Evolutionary conservation across 2,329 filamentous ascomycete species (phyloP), one percentile per base, ranked within the genome.

Genomic region (Penicillium decumbens): DNA sequence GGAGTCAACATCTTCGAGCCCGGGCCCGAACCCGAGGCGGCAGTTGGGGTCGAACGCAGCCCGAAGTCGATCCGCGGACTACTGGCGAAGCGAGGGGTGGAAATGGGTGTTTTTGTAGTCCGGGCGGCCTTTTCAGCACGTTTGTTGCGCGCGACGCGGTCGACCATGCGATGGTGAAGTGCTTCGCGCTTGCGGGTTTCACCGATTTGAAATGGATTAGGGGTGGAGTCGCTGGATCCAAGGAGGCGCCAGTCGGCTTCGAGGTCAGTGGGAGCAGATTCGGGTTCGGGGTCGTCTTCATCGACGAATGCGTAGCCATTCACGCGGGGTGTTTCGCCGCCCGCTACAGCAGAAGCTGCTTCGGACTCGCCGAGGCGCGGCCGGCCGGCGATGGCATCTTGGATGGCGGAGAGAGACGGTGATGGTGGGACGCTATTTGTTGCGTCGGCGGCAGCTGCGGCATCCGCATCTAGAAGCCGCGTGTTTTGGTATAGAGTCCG

Each of bases 261-360:
- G 3, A 54, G 45, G 7, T 46, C 27, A 6, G 30, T 37, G 4
- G 46, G 29, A n/a, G 63, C 37, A 15, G 57, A 53, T 6, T 68
- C 62, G 1, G 64, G 59, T 13, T 74, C 73, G 7, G 69, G 59
- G 43, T 77, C 76, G 45, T 76, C 87, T 49, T 95, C 89, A 59
- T 95, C 90, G 30, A 98, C 91, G 70, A 95, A 97, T 0, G 89
- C 82, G 67, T 96, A 98, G 1, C 93, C 93, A 55, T 95, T 95
- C 0, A 97, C 88, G 2, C 89, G 80, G 0, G 92, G 93, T 0
- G 92, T 97, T 68, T 95, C 90, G 50, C 78, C 80, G 13, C 85
- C 87, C 1, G 77, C 76, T 52, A 56, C 43, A 3, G 49, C 50
- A 3, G 57, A 58, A 2, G 77, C 77, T 8, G 75, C 67, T 57